Base-by-base conservation (phyloP, 495 filamentous ascomycete genomes). In the Neurospora terricola region DNA sequence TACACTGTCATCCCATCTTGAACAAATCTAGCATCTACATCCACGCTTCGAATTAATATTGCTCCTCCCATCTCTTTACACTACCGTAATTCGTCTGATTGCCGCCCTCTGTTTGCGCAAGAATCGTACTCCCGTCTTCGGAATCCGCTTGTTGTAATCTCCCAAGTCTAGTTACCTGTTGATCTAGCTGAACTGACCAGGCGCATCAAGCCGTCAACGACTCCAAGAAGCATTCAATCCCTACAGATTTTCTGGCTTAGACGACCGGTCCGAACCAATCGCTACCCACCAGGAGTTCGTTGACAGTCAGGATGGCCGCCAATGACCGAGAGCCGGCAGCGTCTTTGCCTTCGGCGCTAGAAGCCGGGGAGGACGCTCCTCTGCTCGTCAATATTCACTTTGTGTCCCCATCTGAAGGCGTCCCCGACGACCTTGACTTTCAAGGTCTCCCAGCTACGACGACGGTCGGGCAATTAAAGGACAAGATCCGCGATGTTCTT, bases 391-490 rank as follows among this genome's bases (percentile, higher is more conserved):
- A 85, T 38, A 81, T 94, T 38, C 85, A 91, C 75, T 83, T 93
- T 59, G 75, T 93, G 11, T 92, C 90, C 75, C 91, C 90, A 4
- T 90, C 89, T 2, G 77, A 85, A 38, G 87, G 88, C 34, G 83
- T 90, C 66, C 77, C 84, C 3, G 80, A 84, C 23, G 54, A 62
- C 27, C 54, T 62, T 30, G 54, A 62, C 54, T 62, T 62, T 62
- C 54, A 62, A 62, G 27, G 54, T 12, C 72, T 92, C 18, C 81
- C 88, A 4, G 80, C 85, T 5, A 80, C 86, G 1, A 87, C 86
- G 0, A 92, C 90, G 3, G 77, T 93, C 39, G 85, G 82, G 18
- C 81, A 89, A 74, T 78, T 94, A 23, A 92, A 90, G 77, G 81
- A 82, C 6, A 88, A 82, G 71, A 89, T 94, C 73, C 84, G 86